These are phyloP conservation scores for Oryza glumipatula DNA, from an alignment of 176 grass and related monocot genomes.

Conservation along the genomic window DNA sequence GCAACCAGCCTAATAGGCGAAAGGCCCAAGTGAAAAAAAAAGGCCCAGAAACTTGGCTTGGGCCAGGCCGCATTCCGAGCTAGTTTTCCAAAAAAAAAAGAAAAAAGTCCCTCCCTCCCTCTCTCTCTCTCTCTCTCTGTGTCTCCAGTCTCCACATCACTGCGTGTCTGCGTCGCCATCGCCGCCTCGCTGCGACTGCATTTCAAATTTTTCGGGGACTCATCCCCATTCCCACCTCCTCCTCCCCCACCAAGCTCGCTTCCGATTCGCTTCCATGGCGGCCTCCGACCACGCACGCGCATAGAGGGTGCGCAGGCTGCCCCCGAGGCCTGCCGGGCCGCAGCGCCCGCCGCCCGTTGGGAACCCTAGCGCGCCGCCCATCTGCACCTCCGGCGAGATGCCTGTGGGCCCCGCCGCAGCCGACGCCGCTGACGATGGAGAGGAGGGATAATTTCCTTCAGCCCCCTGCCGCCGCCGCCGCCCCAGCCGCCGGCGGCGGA, in stretches of 20 bases:
- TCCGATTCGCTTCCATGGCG: conserved; percentile 38
- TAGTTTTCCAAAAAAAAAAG: background rate
- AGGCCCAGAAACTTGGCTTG: background rate
- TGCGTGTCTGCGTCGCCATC: background rate
- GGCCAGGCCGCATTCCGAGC: background rate
- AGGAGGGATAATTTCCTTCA: conserved; percentile 72
- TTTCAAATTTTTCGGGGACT: conserved; percentile 61
- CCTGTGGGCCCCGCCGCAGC: conserved; percentile 40
- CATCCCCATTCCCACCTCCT: conserved; percentile 13
- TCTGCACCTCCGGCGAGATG: conserved; percentile 54
- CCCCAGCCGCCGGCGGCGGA: background rate
- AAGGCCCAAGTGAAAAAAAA: background rate
- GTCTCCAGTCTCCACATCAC: background rate
- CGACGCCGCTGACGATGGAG: conserved; percentile 54
- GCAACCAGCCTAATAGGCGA: background rate
- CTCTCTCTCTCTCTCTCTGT: background rate
- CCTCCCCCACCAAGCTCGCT: background rate
- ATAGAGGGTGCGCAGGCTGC: background rate
- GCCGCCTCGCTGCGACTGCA: conserved; percentile 15
- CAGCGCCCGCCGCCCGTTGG: background rate
- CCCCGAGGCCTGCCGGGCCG: background rate
- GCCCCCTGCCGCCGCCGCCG: conserved; percentile 22
- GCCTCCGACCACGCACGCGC: conserved; percentile 6
- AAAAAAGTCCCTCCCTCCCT: no score
- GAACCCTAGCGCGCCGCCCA: conserved; percentile 48